Evolutionary conservation across 108 stramenopile species (phyloP).

Genomic region (Pseudonitzschia pungens): DNA sequence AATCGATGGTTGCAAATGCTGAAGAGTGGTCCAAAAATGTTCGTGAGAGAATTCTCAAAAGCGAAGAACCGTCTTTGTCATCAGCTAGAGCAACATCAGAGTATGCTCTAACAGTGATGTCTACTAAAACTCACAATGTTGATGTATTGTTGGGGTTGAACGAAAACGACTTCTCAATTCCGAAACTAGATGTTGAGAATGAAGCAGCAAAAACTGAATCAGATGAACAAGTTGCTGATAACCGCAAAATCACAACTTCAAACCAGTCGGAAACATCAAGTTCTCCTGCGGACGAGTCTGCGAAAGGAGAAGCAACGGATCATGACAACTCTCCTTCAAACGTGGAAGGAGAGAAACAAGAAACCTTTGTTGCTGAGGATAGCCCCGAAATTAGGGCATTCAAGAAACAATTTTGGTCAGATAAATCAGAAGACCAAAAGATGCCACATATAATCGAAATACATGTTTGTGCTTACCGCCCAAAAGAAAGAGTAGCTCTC

Average conservation of each 20-base stretch:
- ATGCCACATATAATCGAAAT: slow-evolving; percentile 34
- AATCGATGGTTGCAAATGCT: slow-evolving; percentile 10
- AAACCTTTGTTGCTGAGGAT: not conserved
- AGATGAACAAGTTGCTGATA: not conserved
- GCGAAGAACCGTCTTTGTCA: slow-evolving; percentile 9
- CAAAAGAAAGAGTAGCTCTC: slow-evolving; percentile 34
- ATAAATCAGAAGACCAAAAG: slow-evolving; percentile 21
- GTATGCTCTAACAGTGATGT: slow-evolving; percentile 2
- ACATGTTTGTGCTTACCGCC: slow-evolving; percentile 46
- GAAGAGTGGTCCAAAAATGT: slow-evolving; percentile 25
- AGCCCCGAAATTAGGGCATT: slow-evolving; percentile 19
- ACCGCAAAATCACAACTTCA: not conserved
- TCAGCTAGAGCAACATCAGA: not conserved
- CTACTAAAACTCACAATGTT: not conserved
- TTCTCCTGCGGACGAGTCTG: not conserved
- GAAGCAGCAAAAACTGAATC: not conserved
- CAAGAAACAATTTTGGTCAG: slow-evolving; percentile 24
- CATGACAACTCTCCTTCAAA: not conserved
- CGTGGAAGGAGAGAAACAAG: not conserved
- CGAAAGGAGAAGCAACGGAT: not conserved
- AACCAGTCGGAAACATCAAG: not conserved
- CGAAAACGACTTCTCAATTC: not conserved
- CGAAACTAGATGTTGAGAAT: not conserved
- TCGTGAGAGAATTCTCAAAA: slow-evolving; percentile 13
- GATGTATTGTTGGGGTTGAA: not conserved